Conservation (phyloP, 2,329 filamentous ascomycete genomes). For the Diplodia intermedia region DNA sequence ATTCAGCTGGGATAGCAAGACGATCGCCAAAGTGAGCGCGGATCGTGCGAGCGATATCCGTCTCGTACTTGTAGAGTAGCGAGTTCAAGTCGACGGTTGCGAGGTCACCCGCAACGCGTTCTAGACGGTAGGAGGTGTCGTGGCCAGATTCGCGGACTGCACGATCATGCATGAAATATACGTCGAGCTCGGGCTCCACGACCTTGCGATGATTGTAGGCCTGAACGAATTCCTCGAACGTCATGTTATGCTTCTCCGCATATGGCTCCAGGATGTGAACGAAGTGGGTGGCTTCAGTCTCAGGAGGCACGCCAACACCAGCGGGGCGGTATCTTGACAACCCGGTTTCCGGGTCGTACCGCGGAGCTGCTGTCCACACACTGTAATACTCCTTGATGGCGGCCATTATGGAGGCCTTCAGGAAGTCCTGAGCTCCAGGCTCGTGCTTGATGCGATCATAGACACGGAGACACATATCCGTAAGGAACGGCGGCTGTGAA, state of each 20-base stretch:
- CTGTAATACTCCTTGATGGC: slow-evolving; percentile 97
- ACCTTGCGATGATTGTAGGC: slow-evolving; percentile 84
- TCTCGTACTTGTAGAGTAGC: slow-evolving; percentile 94
- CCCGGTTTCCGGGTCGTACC: slow-evolving; percentile 77
- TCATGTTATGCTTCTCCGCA: slow-evolving; percentile 81
- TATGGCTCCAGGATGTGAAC: slow-evolving; percentile 82
- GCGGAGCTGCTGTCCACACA: slow-evolving; percentile 78
- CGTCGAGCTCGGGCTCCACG: slow-evolving; percentile 84
- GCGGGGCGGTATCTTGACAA: slow-evolving; percentile 85
- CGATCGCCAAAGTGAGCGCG: slow-evolving; percentile 83
- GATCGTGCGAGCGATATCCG: slow-evolving; percentile 87
- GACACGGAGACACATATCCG: slow-evolving; percentile 93
- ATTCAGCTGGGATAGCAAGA: slow-evolving; percentile 82
- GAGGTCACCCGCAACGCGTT: slow-evolving; percentile 83
- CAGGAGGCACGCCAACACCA: slow-evolving; percentile 84
- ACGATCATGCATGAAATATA: slow-evolving; percentile 95
- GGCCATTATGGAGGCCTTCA: slow-evolving; percentile 79
- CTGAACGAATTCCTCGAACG: slow-evolving; percentile 81
- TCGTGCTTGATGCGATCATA: slow-evolving; percentile 94
- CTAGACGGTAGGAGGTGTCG: slow-evolving; percentile 93
- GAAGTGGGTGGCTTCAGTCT: slow-evolving; percentile 89
- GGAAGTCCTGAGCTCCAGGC: slow-evolving; percentile 78
- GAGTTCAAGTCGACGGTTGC: slow-evolving; percentile 96
- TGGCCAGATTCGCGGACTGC: slow-evolving; percentile 96
- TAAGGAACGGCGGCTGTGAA: slow-evolving; percentile 95